Conservation (phyloP, 352 stramenopile genomes). For the Phytophthora tentaculata region DNA sequence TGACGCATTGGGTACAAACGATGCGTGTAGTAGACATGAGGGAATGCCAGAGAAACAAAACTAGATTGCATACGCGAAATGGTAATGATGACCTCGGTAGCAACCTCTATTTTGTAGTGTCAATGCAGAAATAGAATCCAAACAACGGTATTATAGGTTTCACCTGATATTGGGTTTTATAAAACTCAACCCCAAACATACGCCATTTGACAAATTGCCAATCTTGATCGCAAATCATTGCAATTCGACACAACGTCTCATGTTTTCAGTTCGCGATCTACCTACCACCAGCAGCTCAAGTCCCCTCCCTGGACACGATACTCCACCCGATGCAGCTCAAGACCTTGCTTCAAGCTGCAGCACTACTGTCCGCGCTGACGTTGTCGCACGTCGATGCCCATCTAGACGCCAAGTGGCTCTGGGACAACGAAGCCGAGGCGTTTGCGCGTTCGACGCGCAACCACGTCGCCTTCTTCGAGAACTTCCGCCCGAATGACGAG, state of each 20-base stretch:
- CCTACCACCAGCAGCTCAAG: slow-evolving; percentile 12
- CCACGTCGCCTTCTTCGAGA: slow-evolving; percentile 46
- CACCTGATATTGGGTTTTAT: too few relatives aligned
- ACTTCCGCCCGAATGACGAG: slow-evolving; percentile 55
- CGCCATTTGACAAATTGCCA: neutral
- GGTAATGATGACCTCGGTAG: too few relatives aligned
- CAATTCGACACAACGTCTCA: neutral
- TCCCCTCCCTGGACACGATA: slow-evolving; percentile 3
- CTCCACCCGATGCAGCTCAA: slow-evolving; percentile 16
- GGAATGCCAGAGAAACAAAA: neutral
- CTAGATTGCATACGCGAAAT: neutral
- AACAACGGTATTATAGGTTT: too few relatives aligned
- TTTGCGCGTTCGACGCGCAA: slow-evolving; percentile 36
- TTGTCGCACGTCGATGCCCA: neutral
- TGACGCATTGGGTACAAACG: neutral
- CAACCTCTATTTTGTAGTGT: too few relatives aligned
- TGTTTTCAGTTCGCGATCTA: slow-evolving; percentile 23
- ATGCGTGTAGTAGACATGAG: neutral
- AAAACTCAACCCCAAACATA: neutral
- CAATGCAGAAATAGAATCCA: too few relatives aligned
- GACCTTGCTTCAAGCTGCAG: slow-evolving; percentile 3
- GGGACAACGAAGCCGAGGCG: slow-evolving; percentile 55
- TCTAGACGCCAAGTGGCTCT: slow-evolving; percentile 58
- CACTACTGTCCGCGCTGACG: slow-evolving; percentile 5
- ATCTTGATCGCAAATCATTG: neutral